phyloP scores from a whole-genome alignment of 805 yeast species.

The Candida golubevii region DNA sequence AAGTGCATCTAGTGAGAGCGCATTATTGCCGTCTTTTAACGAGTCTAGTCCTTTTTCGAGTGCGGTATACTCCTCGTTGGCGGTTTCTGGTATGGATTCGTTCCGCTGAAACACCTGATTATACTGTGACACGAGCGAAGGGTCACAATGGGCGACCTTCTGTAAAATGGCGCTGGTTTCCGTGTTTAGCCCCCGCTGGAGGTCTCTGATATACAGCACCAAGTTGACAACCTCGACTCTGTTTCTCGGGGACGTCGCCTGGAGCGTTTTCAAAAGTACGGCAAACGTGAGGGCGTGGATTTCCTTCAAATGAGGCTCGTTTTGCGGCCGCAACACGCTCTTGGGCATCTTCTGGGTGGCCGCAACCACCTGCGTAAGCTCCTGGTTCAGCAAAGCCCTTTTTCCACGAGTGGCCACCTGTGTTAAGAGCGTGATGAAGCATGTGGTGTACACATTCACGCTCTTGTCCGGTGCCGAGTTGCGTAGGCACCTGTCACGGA shows the following conservation, averaged over 20 bases:
- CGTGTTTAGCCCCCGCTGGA: background rate
- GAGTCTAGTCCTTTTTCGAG: slow-evolving; percentile 8
- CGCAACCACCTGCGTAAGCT: background rate
- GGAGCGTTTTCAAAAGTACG: slow-evolving; percentile 2
- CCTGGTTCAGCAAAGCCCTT: background rate
- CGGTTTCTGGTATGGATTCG: background rate
- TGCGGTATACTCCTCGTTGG: background rate
- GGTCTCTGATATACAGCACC: slow-evolving; percentile 1
- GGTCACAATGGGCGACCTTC: background rate
- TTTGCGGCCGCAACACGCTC: background rate
- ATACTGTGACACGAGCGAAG: slow-evolving; percentile 4
- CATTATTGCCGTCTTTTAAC: slow-evolving; percentile 17
- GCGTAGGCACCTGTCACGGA: slow-evolving; percentile 3
- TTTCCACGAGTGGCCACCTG: slow-evolving; percentile 1
- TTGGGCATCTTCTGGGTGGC: slow-evolving; percentile 1
- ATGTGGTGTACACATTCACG: slow-evolving; percentile 11
- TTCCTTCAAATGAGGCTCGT: background rate
- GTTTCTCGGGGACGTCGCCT: background rate
- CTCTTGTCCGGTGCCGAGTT: background rate
- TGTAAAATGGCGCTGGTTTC: background rate
- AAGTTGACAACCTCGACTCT: slow-evolving; percentile 2
- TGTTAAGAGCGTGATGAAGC: slow-evolving; percentile 11
- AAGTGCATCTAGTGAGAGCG: slow-evolving; percentile 19
- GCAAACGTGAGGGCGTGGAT: slow-evolving; percentile 1
- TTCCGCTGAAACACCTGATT: slow-evolving; percentile 4